Conservation (phyloP, 345 rosid genomes). For the Punica granatum region DNA sequence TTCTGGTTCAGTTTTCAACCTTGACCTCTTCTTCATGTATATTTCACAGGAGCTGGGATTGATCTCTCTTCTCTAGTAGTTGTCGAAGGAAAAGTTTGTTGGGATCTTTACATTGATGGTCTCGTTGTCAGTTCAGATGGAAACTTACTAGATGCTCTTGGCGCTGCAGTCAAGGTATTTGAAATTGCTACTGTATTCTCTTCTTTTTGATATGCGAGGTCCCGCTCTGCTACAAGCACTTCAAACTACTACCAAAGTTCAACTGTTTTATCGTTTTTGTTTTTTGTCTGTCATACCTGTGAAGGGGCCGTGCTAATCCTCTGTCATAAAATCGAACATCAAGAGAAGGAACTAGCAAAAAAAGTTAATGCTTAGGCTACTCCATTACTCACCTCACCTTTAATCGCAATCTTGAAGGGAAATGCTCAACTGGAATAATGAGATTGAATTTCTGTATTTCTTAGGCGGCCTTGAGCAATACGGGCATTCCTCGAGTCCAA, state of each 20-base stretch:
- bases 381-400: not conserved
- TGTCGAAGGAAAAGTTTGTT: constrained; percentile 74
- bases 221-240: too few species aligned
- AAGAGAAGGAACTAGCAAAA: not conserved
- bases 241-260: too few species aligned
- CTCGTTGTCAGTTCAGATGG: constrained; percentile 88
- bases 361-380: not conserved
- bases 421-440: not conserved
- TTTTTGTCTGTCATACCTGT: too few species aligned
- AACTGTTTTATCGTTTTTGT: too few species aligned
- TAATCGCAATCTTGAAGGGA: not conserved
- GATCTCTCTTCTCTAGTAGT: constrained; percentile 65
- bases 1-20: not conserved
- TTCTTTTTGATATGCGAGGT: not conserved
- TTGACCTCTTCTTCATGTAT: not conserved
- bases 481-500: constrained; percentile 72
- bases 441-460: not conserved
- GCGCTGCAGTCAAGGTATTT: constrained; percentile 79
- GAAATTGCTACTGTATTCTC: not conserved
- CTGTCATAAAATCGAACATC: not conserved
- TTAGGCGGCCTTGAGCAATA: constrained; percentile 93
- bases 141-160: constrained; percentile 65
- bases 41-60: constrained; percentile 66
- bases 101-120: constrained; percentile 89
- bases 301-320: not conserved